Base-by-base conservation (phyloP, 306 rosid genomes). In the Lotus japonicus region DNA sequence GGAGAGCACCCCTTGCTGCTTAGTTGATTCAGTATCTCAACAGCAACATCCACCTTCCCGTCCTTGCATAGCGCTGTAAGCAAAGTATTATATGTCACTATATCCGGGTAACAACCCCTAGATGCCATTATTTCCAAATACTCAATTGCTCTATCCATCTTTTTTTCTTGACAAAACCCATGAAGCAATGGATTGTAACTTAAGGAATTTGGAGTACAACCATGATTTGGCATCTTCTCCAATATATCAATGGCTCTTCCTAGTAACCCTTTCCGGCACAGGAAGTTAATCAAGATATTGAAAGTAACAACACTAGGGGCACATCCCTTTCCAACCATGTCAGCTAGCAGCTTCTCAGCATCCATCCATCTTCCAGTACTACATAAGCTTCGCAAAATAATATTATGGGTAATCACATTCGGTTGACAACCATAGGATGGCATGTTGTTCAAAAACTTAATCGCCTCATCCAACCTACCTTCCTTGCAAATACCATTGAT, bases 251-350 rank as follows among this genome's bases (percentile, higher is more conserved):
- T 77, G 7, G 99, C 99, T 79, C 96, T 85, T 62, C 95, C 95
- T 26, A 95, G 74, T 51, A 95, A 75, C 9, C 97, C 91, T 79
- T 84, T 85, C 61, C 96, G 77, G 72, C 99, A 95, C 81, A 95
- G 63, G 77, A 88, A 95, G 77, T 88, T 90, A 41, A 95, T 95
- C 87, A 95, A 84, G 70, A 90, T 95, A 69, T 95, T 95, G 86
- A 95, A 95, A 80, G 99, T 95, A 31, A 95, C 99, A 58, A 90
- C 97, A 78, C 95, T 90, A 7, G 97, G 99, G 64, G 99, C 76
- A 71, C 95, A 90, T 6, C 97, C 97, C 82, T 83, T 88, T 3
- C 84, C 79, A 60, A 88, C 82, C 99, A 95, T 90, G 31, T 95
- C 95, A 6, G 83, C 48, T 66, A 95, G 44, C 10, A 95, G 79